These are phyloP conservation scores for Beauveria sp. DNA, from an alignment of 2,329 filamentous ascomycete species.

Conservation along the genomic window DNA sequence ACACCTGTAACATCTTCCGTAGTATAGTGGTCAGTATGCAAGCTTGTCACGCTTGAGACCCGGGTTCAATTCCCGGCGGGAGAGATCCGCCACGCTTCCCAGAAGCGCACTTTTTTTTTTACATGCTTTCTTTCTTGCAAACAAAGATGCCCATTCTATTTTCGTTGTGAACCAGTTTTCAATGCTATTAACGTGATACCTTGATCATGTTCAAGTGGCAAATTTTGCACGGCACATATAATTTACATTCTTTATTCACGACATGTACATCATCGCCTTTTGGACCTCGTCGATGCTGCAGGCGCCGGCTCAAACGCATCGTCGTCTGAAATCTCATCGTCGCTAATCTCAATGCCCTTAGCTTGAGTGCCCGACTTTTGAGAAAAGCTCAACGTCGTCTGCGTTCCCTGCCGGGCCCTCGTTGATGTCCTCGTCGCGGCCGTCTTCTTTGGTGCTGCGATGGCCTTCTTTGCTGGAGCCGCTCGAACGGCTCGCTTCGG, in stretches of 20 bases:
- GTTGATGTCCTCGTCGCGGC: slow-evolving; percentile 19
- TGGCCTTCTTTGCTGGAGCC: slow-evolving; percentile 11
- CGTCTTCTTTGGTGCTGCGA: slow-evolving; percentile 9
- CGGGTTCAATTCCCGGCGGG: slow-evolving; percentile 18
- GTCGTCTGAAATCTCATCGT: slow-evolving; percentile 58
- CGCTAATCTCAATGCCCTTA: slow-evolving; percentile 51
- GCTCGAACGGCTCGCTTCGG: slow-evolving; percentile 16
- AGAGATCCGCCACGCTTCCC: slow-evolving; percentile 14
- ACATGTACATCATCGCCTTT: slow-evolving; percentile 19
- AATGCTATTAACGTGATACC: not conserved
- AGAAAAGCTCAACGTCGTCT: slow-evolving; percentile 45
- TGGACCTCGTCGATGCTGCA: slow-evolving; percentile 23
- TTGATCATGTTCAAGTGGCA: not conserved
- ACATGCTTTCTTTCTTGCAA: not conserved
- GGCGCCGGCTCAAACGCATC: slow-evolving; percentile 51
- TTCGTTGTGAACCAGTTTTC: not conserved
- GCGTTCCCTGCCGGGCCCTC: slow-evolving; percentile 37
- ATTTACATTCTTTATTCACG: not conserved
- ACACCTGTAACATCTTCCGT: slow-evolving; percentile 15
- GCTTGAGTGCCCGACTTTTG: slow-evolving; percentile 36
- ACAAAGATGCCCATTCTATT: not conserved
- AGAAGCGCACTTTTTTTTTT: slow-evolving; percentile 4
- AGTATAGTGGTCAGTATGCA: slow-evolving; percentile 19
- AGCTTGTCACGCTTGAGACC: slow-evolving; percentile 18
- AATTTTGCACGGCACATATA: not conserved